These are phyloP conservation scores for Debaryomyces fabryi DNA, from an alignment of 1,139 yeast species.

Conservation along the genomic window DNA sequence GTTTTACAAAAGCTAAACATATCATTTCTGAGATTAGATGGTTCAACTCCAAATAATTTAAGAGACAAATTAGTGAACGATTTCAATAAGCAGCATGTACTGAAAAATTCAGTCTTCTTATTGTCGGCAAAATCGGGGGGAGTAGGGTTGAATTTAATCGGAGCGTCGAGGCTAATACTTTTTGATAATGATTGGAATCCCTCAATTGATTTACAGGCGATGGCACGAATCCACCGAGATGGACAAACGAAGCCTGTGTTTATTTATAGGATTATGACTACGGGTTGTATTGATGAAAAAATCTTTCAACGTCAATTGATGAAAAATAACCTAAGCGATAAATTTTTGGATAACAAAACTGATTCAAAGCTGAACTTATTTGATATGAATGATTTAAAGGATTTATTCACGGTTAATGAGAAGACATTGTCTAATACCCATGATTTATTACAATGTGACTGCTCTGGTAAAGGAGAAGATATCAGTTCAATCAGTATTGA, in stretches of 20 bases:
- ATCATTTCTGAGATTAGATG: constrained; percentile 72
- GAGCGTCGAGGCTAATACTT: constrained; percentile 82
- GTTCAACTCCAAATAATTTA: constrained; percentile 69
- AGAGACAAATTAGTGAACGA: constrained; percentile 67
- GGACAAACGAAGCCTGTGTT: constrained; percentile 82
- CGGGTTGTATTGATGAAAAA: constrained; percentile 94
- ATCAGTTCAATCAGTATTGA: constrained; percentile 17
- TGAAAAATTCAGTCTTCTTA: constrained; percentile 62
- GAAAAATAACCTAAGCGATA: constrained; percentile 78
- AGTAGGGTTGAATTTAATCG: constrained; percentile 84
- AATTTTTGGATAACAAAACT: constrained; percentile 62
- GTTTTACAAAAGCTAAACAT: constrained; percentile 54
- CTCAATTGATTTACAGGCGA: constrained; percentile 87
- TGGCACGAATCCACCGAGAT: constrained; percentile 94
- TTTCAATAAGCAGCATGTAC: constrained; percentile 58
- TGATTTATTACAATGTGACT: constrained; percentile 74
- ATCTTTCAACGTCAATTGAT: constrained; percentile 91
- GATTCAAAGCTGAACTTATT: constrained; percentile 51
- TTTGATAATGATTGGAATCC: constrained; percentile 98
- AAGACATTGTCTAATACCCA: constrained; percentile 74
- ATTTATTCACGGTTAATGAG: constrained; percentile 64
- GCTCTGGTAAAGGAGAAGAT: constrained; percentile 55
- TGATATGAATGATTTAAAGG: constrained; percentile 66
- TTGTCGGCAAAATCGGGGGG: constrained; percentile 95
- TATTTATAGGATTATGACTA: constrained; percentile 79